Evolutionary conservation across 2,329 filamentous ascomycete species (phyloP), one percentile per base, ranked within the genome.

Genomic region (Scopulariopsis brevicaulis): DNA sequence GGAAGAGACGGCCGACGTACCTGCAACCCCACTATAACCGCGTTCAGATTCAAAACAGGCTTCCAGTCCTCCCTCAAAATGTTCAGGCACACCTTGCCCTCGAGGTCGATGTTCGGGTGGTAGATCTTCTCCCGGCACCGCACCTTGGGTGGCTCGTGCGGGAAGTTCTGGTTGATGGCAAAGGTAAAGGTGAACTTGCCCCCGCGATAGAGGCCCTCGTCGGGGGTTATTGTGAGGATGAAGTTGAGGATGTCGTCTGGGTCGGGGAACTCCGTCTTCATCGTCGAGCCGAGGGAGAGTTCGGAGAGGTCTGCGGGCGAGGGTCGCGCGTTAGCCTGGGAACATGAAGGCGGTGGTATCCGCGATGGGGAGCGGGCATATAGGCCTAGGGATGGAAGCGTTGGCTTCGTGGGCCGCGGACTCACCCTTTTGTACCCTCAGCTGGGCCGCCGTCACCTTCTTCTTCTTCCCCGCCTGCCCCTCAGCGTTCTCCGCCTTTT

Each of bases 51-150:
- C 69, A 99, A 76, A 52, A 99, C 94, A 0, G 94, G 94, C 78
- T 97, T 99, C 94, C 94, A 99, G 76, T 99, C 94, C 75, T 99
- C 94, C 61, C 94, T 80, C 67, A 99, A 74, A 66, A 99, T 99
- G 71, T 99, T 99, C 68, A 99, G 75, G 77, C 94, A 99, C 62
- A 99, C 92, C 70, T 99, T 99, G 65, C 94, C 94, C 70, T 97
- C 90, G 48, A 96, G 81, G 68, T 99, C 94, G 70, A 99, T 99
- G 73, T 99, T 99, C 6, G 94, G 94, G 71, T 99, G 94, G 76
- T 99, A 99, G 66, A 99, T 97, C 79, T 96, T 97, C 74, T 99
- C 90, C 65, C 86, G 88, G 76, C 94, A 97, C 68, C 89, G 94
- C 65, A 99, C 94, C 75, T 97, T 97, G 22, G 94, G 94, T 62